Percentiles rank a stretch among this genome's conserved stretches.
Evolutionary conservation across 2,329 filamentous ascomycete genomes (phyloP).

Genomic region (Pseudophaeomoniella oleicola): DNA sequence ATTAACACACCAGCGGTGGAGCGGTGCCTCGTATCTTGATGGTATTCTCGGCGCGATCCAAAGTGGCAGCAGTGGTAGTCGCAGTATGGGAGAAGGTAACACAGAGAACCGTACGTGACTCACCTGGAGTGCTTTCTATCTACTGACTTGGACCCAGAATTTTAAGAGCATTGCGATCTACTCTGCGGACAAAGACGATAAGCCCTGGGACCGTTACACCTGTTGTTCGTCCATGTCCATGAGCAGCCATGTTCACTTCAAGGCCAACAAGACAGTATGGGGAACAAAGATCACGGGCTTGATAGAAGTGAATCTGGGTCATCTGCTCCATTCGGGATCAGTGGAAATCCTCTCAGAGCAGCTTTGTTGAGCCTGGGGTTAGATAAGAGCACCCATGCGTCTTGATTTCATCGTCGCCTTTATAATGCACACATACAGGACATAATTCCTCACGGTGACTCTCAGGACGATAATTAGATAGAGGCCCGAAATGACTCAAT

Average conservation of each 20-base stretch:
- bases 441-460: too few species aligned
- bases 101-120: slow-evolving; percentile 46
- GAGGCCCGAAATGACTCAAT: too few species aligned
- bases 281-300: neutral
- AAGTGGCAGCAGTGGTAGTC: slow-evolving; percentile 76
- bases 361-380: too few species aligned
- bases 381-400: too few species aligned
- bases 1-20: slow-evolving; percentile 81
- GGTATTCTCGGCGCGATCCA: slow-evolving; percentile 82
- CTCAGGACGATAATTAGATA: too few species aligned
- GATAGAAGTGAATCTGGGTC: too few species aligned
- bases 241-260: neutral
- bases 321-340: too few species aligned
- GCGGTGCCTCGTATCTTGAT: slow-evolving; percentile 62
- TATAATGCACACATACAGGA: too few species aligned
- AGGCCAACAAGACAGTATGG: neutral
- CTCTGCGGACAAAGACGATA: neutral
- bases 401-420: too few species aligned
- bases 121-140: neutral
- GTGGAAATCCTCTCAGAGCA: too few species aligned
- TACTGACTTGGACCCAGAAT: slow-evolving; percentile 3
- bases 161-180: slow-evolving; percentile 4
- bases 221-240: neutral
- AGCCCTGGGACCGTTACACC: neutral
- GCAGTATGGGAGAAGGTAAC: slow-evolving; percentile 90